These are phyloP conservation scores for Exserohilum turcica DNA, from an alignment of 2,329 filamentous ascomycete species.

Conservation along the genomic window DNA sequence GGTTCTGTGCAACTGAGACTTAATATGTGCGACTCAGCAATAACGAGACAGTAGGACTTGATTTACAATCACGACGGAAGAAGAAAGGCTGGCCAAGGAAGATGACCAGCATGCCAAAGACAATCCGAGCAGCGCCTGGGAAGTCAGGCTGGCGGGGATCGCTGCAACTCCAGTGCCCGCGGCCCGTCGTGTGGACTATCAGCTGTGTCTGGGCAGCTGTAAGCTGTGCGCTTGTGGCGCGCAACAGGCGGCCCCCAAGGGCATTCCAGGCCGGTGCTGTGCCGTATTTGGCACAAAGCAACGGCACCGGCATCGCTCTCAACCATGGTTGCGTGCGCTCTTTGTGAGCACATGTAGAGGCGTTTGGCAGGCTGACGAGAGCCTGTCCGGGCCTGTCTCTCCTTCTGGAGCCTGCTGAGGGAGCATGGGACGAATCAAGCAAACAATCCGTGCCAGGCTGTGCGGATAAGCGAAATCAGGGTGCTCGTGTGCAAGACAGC, in stretches of 20 bases:
- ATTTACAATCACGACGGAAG: neutral
- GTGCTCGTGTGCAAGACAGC: neutral
- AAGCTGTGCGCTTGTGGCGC: constrained; percentile 17
- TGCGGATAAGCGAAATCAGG: neutral
- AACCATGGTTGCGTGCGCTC: constrained; percentile 3
- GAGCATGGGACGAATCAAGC: neutral
- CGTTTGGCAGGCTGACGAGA: neutral
- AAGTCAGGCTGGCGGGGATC: constrained; percentile 4
- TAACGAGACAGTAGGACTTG: neutral
- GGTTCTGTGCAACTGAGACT: constrained; percentile 6
- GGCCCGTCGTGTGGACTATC: constrained; percentile 8
- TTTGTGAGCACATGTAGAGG: constrained; percentile 4
- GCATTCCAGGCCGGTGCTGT: constrained; percentile 6
- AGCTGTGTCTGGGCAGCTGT: constrained; percentile 14
- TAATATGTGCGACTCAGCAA: constrained; percentile 4
- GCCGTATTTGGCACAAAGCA: neutral
- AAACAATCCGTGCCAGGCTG: constrained; percentile 5
- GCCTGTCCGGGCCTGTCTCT: neutral
- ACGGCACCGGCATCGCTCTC: neutral
- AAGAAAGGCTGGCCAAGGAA: neutral
- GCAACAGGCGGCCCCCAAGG: constrained; percentile 10
- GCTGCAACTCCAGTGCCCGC: neutral
- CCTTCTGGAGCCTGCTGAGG: constrained; percentile 1
- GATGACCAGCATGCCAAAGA: neutral
- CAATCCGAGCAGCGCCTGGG: neutral